Percentiles rank a stretch among this genome's conserved stretches.
phyloP scores from a whole-genome alignment of 371 early-diverging fungal genomes.

The Dichotomocladium elegans region DNA sequence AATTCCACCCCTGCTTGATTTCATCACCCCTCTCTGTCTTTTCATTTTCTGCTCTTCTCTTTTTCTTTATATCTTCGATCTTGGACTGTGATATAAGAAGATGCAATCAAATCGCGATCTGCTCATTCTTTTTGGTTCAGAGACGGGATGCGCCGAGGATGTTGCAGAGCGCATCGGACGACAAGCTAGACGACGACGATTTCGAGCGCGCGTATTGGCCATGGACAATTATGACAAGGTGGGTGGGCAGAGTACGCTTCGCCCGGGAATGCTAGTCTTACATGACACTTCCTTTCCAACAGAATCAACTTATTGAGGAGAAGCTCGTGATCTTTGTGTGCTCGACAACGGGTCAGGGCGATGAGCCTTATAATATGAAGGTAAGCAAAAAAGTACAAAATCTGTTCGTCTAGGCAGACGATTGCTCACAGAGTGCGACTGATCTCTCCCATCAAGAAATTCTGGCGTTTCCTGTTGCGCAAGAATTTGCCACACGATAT shows the following conservation, averaged over 20 bases:
- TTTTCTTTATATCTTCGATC: not conserved
- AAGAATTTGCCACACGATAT: constrained; percentile 70
- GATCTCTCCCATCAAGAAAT: constrained; percentile 37
- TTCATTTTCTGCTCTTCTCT: no score
- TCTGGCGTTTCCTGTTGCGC: constrained; percentile 88
- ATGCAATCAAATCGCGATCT: constrained; percentile 27
- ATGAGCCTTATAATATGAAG: constrained; percentile 90
- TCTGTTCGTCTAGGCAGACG: not conserved
- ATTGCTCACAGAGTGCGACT: not conserved
- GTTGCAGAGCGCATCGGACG: constrained; percentile 74
- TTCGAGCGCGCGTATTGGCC: constrained; percentile 52
- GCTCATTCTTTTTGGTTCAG: constrained; percentile 77
- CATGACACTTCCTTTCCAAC: not conserved
- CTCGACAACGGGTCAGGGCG: constrained; percentile 95
- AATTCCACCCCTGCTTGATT: no score
- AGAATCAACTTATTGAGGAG: constrained; percentile 51
- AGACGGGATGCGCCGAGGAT: constrained; percentile 84
- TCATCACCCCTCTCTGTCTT: no score
- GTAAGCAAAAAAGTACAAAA: constrained; percentile 22
- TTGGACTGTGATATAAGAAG: not conserved
- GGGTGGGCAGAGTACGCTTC: not conserved
- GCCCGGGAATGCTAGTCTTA: constrained; percentile 4
- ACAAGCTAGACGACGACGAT: constrained; percentile 78
- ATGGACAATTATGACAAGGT: constrained; percentile 82
- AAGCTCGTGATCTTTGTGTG: constrained; percentile 82